Evolutionary conservation across 2,329 filamentous ascomycete species (phyloP).

Genomic region (Huntiella abstrusa): DNA sequence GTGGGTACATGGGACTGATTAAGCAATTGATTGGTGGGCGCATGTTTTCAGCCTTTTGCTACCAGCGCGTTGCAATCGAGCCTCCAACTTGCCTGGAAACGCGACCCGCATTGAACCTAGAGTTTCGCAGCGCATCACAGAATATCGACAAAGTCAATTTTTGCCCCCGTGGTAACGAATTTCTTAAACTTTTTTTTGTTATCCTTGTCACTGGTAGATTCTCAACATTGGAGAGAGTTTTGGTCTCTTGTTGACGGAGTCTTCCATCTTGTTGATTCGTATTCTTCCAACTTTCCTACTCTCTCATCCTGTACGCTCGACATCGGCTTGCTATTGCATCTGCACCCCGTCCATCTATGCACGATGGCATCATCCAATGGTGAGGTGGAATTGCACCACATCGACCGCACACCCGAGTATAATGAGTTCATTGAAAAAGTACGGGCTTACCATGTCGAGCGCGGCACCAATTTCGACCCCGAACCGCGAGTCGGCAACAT

Average conservation of each 20-base stretch:
- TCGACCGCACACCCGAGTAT: constrained; percentile 51
- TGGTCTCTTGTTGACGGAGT: too few species aligned
- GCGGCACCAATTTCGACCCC: constrained; percentile 60
- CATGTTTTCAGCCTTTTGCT: too few species aligned
- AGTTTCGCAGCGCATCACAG: too few species aligned
- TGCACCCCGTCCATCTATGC: constrained; percentile 1
- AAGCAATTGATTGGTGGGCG: too few species aligned
- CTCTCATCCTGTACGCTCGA: neutral
- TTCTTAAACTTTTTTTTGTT: neutral
- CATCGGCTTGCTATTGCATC: neutral
- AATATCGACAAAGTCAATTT: neutral
- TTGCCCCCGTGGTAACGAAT: neutral
- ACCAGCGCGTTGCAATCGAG: too few species aligned
- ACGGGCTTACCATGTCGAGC: constrained; percentile 54
- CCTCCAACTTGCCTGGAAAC: too few species aligned
- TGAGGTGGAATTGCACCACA: constrained; percentile 24
- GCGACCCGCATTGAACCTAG: too few species aligned
- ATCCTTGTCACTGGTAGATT: too few species aligned
- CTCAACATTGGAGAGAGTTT: too few species aligned
- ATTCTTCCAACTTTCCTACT: too few species aligned
- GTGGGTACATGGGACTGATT: too few species aligned
- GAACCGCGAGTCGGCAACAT: constrained; percentile 65
- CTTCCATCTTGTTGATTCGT: too few species aligned
- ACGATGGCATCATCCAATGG: constrained; percentile 19
- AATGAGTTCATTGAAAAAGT: constrained; percentile 60